Base-by-base conservation (phyloP, 1,284 basidiomycete genomes). In the Fistulinella cinereoalba region DNA sequence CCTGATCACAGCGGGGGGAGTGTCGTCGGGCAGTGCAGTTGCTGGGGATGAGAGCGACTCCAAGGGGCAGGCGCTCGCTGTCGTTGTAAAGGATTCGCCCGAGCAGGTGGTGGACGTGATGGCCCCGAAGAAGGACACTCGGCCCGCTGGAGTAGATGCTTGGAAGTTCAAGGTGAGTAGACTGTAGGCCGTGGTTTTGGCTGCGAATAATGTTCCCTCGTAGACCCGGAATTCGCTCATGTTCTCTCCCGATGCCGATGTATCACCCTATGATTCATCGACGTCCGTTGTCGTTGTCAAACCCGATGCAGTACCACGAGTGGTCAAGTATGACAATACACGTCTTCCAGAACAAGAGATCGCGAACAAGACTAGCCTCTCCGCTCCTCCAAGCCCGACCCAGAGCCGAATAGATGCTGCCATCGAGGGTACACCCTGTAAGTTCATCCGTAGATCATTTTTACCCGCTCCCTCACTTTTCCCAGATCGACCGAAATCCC, bases 161-260 rank as follows among this genome's bases (percentile, higher is more conserved):
- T 96, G 92, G 92, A 82, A 79, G 39, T 96, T 94, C 76, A 94
- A 86, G 76, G 92, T 87, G 60, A 51, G 73, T 46, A 28, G 37
- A 31, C 41, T 41, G 27, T n/a, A 34, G 37, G 15, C 7, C 29
- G n/a, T 33, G 21, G 19, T 46, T 40, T 4, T n/a, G 33, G 43
- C 34, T 41, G 46, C 37, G 29, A 33, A 33, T 40, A 29, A 41
- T 44, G 42, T 37, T 52, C 27, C 16, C 40, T n/a, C n/a, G 32
- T 55, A 93, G 91, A 78, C 89, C 24, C 82, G 93, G 47, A 97
- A 97, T 71, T 83, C 87, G 8, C 75, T 97, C 44, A 95, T 96
- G 91, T 97, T 95, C 60, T 65, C 86, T 1, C 93, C 94, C 3
- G 94, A 96, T 61, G 90, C 90, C 23, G 86, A 97, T 61, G 72